Conservation (phyloP, 805 yeast species). For the Lipomyces starkeyi region DNA sequence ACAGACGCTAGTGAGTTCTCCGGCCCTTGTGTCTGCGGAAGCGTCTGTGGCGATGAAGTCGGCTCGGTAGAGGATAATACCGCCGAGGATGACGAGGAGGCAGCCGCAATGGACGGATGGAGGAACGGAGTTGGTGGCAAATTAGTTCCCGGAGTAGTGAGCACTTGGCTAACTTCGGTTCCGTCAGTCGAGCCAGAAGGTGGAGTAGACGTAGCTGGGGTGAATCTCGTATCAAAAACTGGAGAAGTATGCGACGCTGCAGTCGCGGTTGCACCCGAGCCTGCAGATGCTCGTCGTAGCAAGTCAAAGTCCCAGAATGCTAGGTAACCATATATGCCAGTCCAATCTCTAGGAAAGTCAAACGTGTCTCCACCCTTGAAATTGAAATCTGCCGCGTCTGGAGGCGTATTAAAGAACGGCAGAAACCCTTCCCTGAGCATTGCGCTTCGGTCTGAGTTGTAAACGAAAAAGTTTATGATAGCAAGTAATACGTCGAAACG, state of each 20-base stretch:
- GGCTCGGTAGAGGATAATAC: not conserved
- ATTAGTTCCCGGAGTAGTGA: not conserved
- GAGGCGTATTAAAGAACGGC: conserved; percentile 35
- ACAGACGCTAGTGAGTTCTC: not conserved
- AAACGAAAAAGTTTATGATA: conserved; percentile 30
- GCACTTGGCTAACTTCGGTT: not conserved
- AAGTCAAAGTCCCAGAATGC: conserved; percentile 37
- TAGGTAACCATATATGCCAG: conserved; percentile 33
- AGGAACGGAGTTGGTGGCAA: not conserved
- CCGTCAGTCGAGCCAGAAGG: conserved; percentile 5
- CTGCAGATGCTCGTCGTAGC: conserved; percentile 27
- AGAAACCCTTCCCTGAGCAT: conserved; percentile 29
- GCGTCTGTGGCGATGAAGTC: not conserved
- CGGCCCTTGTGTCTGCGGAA: not conserved
- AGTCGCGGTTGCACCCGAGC: conserved; percentile 8
- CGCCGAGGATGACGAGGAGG: not conserved
- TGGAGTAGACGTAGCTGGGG: conserved; percentile 21
- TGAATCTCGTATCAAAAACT: conserved; percentile 19
- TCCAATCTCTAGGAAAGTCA: conserved; percentile 35
- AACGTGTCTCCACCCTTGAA: conserved; percentile 19
- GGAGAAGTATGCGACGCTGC: conserved; percentile 1
- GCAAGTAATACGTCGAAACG: conserved; percentile 32
- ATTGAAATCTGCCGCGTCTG: conserved; percentile 26
- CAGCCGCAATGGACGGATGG: not conserved
- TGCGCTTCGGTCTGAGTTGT: conserved; percentile 23